Evolutionary conservation across 176 grass and related monocot genomes (phyloP).

Genomic region (Avena sativa): DNA sequence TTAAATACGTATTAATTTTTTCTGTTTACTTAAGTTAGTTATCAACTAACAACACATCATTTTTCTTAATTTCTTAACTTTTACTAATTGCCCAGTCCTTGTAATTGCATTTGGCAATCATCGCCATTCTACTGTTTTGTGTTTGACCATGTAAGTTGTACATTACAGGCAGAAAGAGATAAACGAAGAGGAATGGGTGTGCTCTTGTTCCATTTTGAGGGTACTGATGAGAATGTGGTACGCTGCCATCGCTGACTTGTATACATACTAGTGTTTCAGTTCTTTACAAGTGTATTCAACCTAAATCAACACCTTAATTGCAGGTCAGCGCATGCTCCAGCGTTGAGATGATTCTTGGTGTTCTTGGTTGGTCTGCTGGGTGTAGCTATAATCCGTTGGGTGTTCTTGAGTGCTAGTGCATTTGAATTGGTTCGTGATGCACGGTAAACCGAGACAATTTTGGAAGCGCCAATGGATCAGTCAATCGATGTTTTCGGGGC

Average conservation of each 20-base stretch:
- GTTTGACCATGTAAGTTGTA: constrained; percentile 22
- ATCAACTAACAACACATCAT: background rate
- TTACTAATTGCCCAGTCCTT: background rate
- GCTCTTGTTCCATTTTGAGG: constrained; percentile 87
- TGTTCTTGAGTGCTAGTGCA: constrained; percentile 63
- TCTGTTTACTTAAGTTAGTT: background rate
- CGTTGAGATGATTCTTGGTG: constrained; percentile 74
- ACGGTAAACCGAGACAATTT: constrained; percentile 28
- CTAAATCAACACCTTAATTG: constrained; percentile 41
- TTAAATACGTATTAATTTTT: background rate
- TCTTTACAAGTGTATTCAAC: constrained; percentile 28
- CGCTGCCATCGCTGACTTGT: constrained; percentile 18
- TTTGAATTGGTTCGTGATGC: background rate
- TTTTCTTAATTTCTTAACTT: constrained; percentile 23
- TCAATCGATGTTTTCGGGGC: constrained; percentile 14
- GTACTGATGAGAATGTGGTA: constrained; percentile 81
- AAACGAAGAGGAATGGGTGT: constrained; percentile 75
- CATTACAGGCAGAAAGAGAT: constrained; percentile 80
- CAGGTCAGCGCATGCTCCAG: constrained; percentile 71
- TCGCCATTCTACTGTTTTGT: constrained; percentile 21
- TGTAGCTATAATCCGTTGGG: constrained; percentile 71
- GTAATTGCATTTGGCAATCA: constrained; percentile 12
- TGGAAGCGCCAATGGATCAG: constrained; percentile 34
- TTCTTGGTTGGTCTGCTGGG: constrained; percentile 84
- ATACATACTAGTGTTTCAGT: constrained; percentile 12